Base-by-base conservation (phyloP, 2,329 filamentous ascomycete species). In the Scytalidium lignicola region DNA sequence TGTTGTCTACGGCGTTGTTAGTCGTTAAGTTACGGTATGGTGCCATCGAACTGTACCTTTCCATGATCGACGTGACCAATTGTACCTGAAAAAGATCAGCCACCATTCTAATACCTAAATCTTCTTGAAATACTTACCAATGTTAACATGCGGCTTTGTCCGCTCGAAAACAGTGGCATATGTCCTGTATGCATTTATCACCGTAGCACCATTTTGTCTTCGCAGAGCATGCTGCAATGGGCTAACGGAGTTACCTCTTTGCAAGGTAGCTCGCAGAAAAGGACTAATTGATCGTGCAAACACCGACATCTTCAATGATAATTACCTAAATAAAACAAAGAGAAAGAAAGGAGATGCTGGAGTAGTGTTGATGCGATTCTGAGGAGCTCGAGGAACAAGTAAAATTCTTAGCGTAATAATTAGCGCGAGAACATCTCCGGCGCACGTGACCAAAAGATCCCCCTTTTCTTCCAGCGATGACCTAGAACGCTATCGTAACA, bases 61-160 rank as follows among this genome's bases (percentile, higher is more conserved):
- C 92, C 92, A 76, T 99, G 92, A 82, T 99, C 93, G 74, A 99
- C 93, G 79, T 99, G 93, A 63, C 93, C 93, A 74, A 99, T 99
- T 62, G 93, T 99, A 70, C 87, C 87, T 91, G 51, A 18, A 48
- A 41, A 18, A 17, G 2, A 43, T 56, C 48, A 54, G 57, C 40
- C 48, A 10, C 49, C 46, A 41, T 47, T 48, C 47, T 32, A 41
- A 9, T n/a, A 44, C 26, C 43, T 32, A 41, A 15, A 26, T 46
- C 15, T 39, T 43, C 13, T 12, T 21, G 15, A 44, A 46, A 19
- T 28, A 52, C 76, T 60, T 78, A 88, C 93, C 93, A 67, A 99
- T 93, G 76, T 99, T 99, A 59, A 99, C 92, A 71, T 99, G 93
- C 52, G 93, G 93, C 81, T 99, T 99, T 67, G 78, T 84, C 67